Conservation (phyloP, 129 eudicot species). For the Sambucus nigra region DNA sequence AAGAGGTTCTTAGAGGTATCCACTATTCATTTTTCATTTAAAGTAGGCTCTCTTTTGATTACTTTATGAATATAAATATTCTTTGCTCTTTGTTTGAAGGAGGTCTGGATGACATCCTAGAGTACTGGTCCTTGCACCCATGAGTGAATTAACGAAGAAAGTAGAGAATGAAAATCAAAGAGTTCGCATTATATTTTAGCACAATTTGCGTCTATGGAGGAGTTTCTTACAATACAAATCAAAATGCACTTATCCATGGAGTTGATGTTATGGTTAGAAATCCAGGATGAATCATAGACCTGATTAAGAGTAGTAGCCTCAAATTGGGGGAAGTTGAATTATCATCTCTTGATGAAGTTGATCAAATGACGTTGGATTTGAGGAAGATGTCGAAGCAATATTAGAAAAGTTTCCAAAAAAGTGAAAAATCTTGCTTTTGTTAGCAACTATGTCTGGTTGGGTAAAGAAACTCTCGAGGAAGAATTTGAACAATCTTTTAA, state of each 20-base stretch:
- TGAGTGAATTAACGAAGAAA: slow-evolving; percentile 89
- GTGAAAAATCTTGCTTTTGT: slow-evolving; percentile 97
- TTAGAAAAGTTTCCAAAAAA: slow-evolving; percentile 56
- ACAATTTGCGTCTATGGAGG: slow-evolving; percentile 98
- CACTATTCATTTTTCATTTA: background rate
- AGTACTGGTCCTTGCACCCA: slow-evolving; percentile 87
- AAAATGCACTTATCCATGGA: slow-evolving; percentile 79
- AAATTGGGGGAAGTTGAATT: slow-evolving; percentile 76
- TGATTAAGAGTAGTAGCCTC: slow-evolving; percentile 65
- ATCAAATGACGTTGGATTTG: slow-evolving; percentile 99
- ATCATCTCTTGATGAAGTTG: slow-evolving; percentile 96
- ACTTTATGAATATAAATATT: background rate
- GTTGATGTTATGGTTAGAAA: slow-evolving; percentile 98
- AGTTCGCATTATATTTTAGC: slow-evolving; percentile 85
- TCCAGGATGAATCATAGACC: slow-evolving; percentile 94
- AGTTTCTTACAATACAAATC: slow-evolving; percentile 64
- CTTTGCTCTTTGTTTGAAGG: slow-evolving; percentile 28
- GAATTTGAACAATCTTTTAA: slow-evolving; percentile 65
- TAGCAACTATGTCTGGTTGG: slow-evolving; percentile 98
- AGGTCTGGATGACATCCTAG: slow-evolving; percentile 78
- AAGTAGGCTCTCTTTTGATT: background rate
- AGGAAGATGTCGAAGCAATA: slow-evolving; percentile 87
- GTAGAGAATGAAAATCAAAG: slow-evolving; percentile 92
- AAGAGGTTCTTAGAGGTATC: slow-evolving; percentile 58
- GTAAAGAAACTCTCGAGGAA: slow-evolving; percentile 86